Evolutionary conservation across 1,284 basidiomycete genomes (phyloP).

Genomic region (Chiua sp.): DNA sequence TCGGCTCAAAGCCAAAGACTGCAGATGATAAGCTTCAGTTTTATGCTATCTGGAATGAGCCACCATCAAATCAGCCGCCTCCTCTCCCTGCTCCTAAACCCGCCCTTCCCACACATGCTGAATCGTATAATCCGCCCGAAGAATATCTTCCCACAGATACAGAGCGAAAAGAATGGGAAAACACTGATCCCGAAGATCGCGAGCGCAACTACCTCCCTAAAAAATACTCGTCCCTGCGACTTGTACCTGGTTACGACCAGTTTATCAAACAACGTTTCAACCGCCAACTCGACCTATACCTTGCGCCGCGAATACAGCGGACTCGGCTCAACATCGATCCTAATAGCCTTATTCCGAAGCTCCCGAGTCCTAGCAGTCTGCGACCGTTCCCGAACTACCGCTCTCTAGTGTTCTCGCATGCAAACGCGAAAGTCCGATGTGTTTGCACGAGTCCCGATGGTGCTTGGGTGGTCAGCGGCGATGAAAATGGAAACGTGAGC

Average conservation of each 20-base stretch:
- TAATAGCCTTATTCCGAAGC: conserved; percentile 89
- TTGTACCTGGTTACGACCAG: conserved; percentile 91
- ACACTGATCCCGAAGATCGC: conserved; percentile 88
- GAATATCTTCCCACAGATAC: conserved; percentile 95
- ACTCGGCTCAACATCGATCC: conserved; percentile 93
- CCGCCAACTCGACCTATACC: conserved; percentile 95
- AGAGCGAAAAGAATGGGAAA: conserved; percentile 88
- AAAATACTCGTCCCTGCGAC: conserved; percentile 86
- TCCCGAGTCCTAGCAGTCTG: conserved; percentile 93
- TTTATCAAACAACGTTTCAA: conserved; percentile 96
- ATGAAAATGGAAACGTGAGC: conserved; percentile 87
- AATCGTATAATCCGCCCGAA: conserved; percentile 98
- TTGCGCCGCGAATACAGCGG: conserved; percentile 92
- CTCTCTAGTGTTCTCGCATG: conserved; percentile 77
- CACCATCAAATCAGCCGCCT: conserved; percentile 66
- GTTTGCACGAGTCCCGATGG: conserved; percentile 88
- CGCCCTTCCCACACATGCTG: conserved; percentile 87
- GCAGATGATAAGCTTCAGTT: conserved; percentile 77
- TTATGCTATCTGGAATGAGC: conserved; percentile 91
- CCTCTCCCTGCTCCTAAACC: conserved; percentile 95
- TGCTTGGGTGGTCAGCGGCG: conserved; percentile 91
- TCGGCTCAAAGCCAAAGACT: conserved; percentile 86
- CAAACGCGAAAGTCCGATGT: conserved; percentile 75
- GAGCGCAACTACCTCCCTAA: conserved; percentile 90
- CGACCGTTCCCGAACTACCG: conserved; percentile 94